Evolutionary conservation across 2,329 filamentous ascomycete species (phyloP), one percentile per base, ranked within the genome.

Genomic region (Aspergillus ochraceoroseus): DNA sequence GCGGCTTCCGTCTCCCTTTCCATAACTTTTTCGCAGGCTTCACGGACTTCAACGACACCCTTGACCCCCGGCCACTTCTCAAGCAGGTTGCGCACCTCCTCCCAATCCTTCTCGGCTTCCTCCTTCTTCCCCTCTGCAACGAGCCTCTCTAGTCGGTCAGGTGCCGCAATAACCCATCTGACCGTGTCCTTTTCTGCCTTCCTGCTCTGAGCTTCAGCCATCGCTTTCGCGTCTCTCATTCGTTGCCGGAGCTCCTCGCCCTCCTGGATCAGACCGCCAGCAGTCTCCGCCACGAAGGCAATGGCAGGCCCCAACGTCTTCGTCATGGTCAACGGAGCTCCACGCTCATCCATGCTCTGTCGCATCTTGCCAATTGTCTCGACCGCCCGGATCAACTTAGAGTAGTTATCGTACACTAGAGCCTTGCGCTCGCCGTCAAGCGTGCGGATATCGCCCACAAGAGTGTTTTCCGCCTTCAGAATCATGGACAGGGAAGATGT

Each of bases 391-490:
- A 98, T 95, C 52, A 98, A 70, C 68, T 96, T 96, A 53, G 85
- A 92, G 65, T 96, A 98, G 62, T 98, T 98, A 63, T 98, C 90
- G 64, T 98, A 98, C 3, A 98, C 92, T 47, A 98, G 70, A 1
- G 90, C 89, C 68, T 98, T 98, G 65, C 92, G 85, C 73, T 98
- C 92, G 15, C 90, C 90, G 58, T 96, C 92, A 12, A 98, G 73
- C 2, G 87, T 89, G 25, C 88, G 72, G 32, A 95, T 90, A 67
- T 96, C 90, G 51, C 63, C 65, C 5, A 70, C 64, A n/a, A 71
- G 57, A 5, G 64, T 66, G 26, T 67, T 66, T 47, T 71, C 68
- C 1, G 66, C 67, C 31, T 67, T 68, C 6, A 71, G 51, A 14
- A 71, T 65, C 2, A 67, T 68, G 2, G 64, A 58, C 5, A 70